These are phyloP conservation scores for Rhynchosporium graminicola DNA, from an alignment of 2,329 filamentous ascomycete species.

Conservation along the genomic window DNA sequence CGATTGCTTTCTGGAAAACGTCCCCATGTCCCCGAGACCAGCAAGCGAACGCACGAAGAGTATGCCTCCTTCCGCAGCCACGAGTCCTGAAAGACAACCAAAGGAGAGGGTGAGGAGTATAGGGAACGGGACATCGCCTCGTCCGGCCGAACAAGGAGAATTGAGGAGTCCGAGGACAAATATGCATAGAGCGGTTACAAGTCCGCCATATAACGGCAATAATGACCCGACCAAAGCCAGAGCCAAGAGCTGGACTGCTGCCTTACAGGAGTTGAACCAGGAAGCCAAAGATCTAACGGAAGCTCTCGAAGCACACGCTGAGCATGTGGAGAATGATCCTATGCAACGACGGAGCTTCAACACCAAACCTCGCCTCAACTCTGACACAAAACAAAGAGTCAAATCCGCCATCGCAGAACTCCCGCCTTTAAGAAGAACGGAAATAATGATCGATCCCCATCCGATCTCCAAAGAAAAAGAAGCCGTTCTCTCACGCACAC, in stretches of 20 bases:
- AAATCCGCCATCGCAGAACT: conserved; percentile 69
- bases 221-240: conserved; percentile 51
- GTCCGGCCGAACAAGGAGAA: conserved; percentile 60
- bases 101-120: conserved; percentile 37
- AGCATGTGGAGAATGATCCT: conserved; percentile 55
- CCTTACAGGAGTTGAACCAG: conserved; percentile 65
- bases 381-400: conserved; percentile 49
- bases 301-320: conserved; percentile 77
- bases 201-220: conserved; percentile 55
- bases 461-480: conserved; percentile 87
- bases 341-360: conserved; percentile 36
- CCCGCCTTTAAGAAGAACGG: conserved; percentile 57
- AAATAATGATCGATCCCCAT: conserved; percentile 82
- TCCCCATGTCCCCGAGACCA: conserved; percentile 76
- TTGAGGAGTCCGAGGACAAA: conserved; percentile 48
- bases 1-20: conserved; percentile 76
- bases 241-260: conserved; percentile 74
- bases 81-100: conserved; percentile 36
- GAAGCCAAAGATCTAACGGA: conserved; percentile 77
- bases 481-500: conserved; percentile 75
- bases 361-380: conserved; percentile 40
- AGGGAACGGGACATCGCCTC: conserved; percentile 64
- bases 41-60: conserved; percentile 56
- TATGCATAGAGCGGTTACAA: conserved; percentile 39
- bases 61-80: conserved; percentile 50